Conservation (phyloP, 2,329 filamentous ascomycete genomes). For the Cladosporium cucumerinum region DNA sequence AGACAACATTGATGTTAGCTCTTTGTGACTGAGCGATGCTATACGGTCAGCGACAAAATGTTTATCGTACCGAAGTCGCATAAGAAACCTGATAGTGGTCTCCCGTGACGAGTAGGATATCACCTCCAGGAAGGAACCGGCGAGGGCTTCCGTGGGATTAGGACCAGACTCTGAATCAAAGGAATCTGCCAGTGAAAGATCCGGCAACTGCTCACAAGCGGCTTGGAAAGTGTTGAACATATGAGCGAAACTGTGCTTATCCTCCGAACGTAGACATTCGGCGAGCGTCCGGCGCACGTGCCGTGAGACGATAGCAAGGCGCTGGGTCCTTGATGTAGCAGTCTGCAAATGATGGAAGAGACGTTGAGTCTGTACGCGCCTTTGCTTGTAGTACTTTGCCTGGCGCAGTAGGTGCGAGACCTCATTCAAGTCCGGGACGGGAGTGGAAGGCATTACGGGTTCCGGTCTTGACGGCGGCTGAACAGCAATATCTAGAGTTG, state of each 20-base stretch:
- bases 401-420: constrained; percentile 74
- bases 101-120: constrained; percentile 72
- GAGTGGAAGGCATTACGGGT: neutral
- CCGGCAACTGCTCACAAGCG: constrained; percentile 50
- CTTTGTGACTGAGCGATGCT: constrained; percentile 67
- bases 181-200: neutral
- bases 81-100: constrained; percentile 74
- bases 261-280: constrained; percentile 73
- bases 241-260: constrained; percentile 71
- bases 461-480: neutral
- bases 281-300: constrained; percentile 68
- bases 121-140: constrained; percentile 53
- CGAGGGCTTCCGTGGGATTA: neutral
- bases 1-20: constrained; percentile 73
- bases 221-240: constrained; percentile 76
- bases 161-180: neutral
- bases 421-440: constrained; percentile 55
- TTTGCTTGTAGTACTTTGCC: constrained; percentile 78
- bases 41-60: constrained; percentile 84
- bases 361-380: constrained; percentile 68
- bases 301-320: constrained; percentile 34
- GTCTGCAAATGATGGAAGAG: constrained; percentile 72
- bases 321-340: constrained; percentile 70
- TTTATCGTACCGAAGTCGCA: constrained; percentile 77
- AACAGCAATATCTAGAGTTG: neutral